Conservation (phyloP, 2,329 filamentous ascomycete species). For the Keithomyces neogunnii region DNA sequence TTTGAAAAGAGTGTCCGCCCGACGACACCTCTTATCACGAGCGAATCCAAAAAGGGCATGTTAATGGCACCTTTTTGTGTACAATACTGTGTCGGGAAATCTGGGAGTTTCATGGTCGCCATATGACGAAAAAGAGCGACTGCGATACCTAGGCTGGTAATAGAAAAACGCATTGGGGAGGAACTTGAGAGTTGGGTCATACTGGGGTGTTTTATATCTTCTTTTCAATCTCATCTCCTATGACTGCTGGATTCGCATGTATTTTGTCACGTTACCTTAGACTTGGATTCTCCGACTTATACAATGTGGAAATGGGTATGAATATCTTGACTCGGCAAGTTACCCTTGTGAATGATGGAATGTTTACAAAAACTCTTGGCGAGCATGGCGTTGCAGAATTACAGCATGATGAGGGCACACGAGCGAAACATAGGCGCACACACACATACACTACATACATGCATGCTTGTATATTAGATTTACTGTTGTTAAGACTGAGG, state of each 20-base stretch:
- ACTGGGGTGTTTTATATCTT: constrained; percentile 12
- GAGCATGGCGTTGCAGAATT: background rate
- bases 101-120: background rate
- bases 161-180: background rate
- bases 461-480: no score
- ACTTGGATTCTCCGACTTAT: constrained; percentile 14
- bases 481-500: no score
- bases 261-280: constrained; percentile 16
- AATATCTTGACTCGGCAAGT: no score
- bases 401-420: no score
- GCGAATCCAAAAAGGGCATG: background rate
- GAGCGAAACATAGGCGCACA: no score
- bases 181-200: constrained; percentile 10
- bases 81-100: constrained; percentile 3
- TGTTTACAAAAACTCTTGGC: background rate
- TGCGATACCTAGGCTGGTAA: background rate
- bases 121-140: background rate
- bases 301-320: constrained; percentile 8
- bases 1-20: background rate
- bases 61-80: constrained; percentile 2
- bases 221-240: constrained; percentile 20
- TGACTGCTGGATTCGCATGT: constrained; percentile 17
- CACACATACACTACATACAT: no score
- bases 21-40: background rate
- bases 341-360: background rate